Evolutionary conservation across 129 eudicot species (phyloP), one percentile per base, ranked within the genome.

Genomic region (Flaveria ramosissima): DNA sequence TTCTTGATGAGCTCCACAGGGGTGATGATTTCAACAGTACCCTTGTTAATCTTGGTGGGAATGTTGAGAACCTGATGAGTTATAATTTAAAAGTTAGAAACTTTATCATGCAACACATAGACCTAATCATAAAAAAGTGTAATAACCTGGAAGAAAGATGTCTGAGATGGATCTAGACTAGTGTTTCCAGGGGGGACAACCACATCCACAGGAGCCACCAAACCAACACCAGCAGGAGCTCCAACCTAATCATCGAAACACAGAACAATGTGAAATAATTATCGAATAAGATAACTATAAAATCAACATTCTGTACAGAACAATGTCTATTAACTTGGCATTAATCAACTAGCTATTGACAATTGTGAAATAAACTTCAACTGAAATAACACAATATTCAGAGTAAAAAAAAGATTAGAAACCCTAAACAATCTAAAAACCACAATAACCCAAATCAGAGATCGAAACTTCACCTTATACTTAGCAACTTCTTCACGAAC

Each of bases 1-100:
- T 90, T 88, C 83, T 84, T 87, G 82, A 93, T 88, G 20, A 93
- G 96, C 82, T 93, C 98, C 20, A 88, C 96, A 17, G 92, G 95
- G 71, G 98, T 93, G 80, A 93, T 90, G 16, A 92, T 92, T 88
- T 93, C 98, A 0, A 93, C 96, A 13, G 96, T 90, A 41, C 96
- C 98, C 96, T 88, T 90, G 90, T 92, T 92, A 83, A 92, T 92
- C 90, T 92, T 92, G 73, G 98, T 92, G 10, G 98, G 98, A 13
- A 93, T 93, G 84, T 93, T 93, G 8, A 93, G 88, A 9, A 93
- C 96, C 96, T 92, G 69, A 0, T 5, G 24, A 5, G 13, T 9
- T 1, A 27, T 3, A 17, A 47, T 10, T 14, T 12, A 4, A 7
- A 4, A 19, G 24, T 63, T 23, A 70, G 43, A 48, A 43, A 43